Base-by-base conservation (phyloP, 129 eudicot genomes). In the Smallanthus sonchifolius region DNA sequence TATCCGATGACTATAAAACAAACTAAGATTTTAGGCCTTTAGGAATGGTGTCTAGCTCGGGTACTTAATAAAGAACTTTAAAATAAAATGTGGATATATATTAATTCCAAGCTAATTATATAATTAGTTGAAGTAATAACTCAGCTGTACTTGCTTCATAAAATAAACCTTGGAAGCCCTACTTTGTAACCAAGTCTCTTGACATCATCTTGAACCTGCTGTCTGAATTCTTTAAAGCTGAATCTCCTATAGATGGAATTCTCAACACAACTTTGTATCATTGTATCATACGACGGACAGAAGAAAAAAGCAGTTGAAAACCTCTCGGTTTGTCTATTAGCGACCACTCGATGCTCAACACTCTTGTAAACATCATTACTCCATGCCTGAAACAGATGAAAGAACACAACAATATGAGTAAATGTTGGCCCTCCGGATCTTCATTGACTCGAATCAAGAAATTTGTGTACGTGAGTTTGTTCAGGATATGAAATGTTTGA, bases 331-430 rank as follows among this genome's bases (percentile, higher is more conserved):
- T 38, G 55, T 28, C 38, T 66, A 59, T 93, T 90, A 7, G 89
- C 80, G 20, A 90, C 80, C 20, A 93, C 98, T 19, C 96, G 77
- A 65, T 93, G 98, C 72, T 86, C 83, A 13, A 93, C 88, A 14
- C 98, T 93, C 75, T 80, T 93, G 64, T 93, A 90, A n/a, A 84
- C 81, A 37, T 79, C 85, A 42, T 93, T 88, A 80, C 98, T 93
- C 98, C 98, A 93, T 6, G 96, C 98, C 98, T 92, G 75, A 65
- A 75, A 70, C 69, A 44, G 37, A 54, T 57, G 14, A 15, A 32
- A 72, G 4, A 54, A 9, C 15, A 14, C 30, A n/a, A n/a, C n/a
- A n/a, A n/a, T n/a, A n/a, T n/a, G n/a, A n/a, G n/a, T n/a, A n/a
- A n/a, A n/a, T n/a, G n/a, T n/a, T n/a, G n/a, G n/a, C n/a, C n/a